These are phyloP conservation scores for Mortierella sp. DNA, from an alignment of 371 early-diverging fungal species.

Conservation along the genomic window DNA sequence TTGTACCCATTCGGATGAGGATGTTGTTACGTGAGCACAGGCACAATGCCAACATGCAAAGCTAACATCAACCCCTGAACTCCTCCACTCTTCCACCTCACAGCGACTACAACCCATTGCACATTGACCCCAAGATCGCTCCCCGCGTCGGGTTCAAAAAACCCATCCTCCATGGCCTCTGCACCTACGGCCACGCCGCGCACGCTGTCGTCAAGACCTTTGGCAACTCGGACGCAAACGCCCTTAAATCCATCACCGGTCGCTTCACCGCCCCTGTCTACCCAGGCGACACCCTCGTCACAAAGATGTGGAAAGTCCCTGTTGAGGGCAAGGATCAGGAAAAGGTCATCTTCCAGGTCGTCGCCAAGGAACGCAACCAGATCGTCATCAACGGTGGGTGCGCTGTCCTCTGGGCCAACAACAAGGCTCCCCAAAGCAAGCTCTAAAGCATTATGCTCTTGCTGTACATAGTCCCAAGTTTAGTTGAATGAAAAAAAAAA, in stretches of 20 bases:
- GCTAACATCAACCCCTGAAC: background rate
- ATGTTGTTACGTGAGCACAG: background rate
- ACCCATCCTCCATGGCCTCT: slow-evolving; percentile 80
- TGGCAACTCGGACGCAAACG: slow-evolving; percentile 64
- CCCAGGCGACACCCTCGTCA: slow-evolving; percentile 76
- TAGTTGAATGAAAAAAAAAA: background rate
- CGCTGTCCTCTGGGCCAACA: slow-evolving; percentile 54
- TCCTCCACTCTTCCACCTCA: background rate
- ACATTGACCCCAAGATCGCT: slow-evolving; percentile 71
- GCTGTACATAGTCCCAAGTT: background rate
- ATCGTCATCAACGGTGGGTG: slow-evolving; percentile 65
- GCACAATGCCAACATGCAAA: background rate
- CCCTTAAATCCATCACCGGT: slow-evolving; percentile 72
- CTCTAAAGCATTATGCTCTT: slow-evolving; percentile 10
- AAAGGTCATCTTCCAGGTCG: slow-evolving; percentile 66
- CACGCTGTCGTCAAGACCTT: slow-evolving; percentile 69
- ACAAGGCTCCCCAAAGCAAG: slow-evolving; percentile 42
- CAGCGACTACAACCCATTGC: slow-evolving; percentile 79
- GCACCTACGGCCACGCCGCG: slow-evolving; percentile 73
- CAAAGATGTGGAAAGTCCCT: slow-evolving; percentile 76
- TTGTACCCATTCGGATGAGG: background rate
- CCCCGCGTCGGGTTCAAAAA: slow-evolving; percentile 73
- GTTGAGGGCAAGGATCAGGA: slow-evolving; percentile 56
- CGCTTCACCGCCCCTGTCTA: slow-evolving; percentile 79
- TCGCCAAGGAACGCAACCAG: slow-evolving; percentile 65